These are phyloP conservation scores for Aspergillus homomorphus DNA, from an alignment of 495 filamentous ascomycete species.

Conservation along the genomic window DNA sequence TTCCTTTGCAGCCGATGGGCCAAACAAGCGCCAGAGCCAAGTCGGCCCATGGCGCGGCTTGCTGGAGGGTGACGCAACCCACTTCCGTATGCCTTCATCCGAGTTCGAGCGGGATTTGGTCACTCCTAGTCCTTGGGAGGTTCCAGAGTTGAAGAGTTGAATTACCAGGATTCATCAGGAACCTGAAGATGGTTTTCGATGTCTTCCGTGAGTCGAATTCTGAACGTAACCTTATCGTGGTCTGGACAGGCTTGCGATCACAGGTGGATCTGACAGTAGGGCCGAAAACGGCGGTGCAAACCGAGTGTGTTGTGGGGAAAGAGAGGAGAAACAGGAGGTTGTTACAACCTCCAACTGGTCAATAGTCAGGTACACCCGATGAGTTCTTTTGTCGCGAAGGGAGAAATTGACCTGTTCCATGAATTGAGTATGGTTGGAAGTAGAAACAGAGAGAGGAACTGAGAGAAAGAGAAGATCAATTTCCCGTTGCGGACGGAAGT, in stretches of 20 bases:
- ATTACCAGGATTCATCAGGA: no score
- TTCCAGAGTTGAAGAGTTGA: no score
- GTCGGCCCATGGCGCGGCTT: constrained; percentile 16
- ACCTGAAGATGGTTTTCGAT: not conserved
- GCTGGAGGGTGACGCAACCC: not conserved
- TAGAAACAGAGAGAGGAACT: not conserved
- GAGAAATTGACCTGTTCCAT: not conserved
- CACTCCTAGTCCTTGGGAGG: no score
- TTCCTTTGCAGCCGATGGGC: not conserved
- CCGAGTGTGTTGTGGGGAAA: not conserved
- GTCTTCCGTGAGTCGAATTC: not conserved
- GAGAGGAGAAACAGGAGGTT: not conserved
- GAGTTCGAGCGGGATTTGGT: not conserved
- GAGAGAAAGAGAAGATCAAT: not conserved
- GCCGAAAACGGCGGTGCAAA: not conserved
- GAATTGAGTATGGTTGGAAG: not conserved
- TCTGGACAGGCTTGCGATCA: not conserved
- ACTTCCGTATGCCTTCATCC: not conserved
- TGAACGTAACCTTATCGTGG: not conserved
- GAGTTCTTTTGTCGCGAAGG: no score
- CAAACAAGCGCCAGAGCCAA: constrained; percentile 13
- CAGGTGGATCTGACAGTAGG: not conserved
- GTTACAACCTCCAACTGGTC: not conserved
- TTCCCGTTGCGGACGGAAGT: not conserved
- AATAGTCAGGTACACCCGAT: not conserved